A percentile compares a stretch with the other conserved stretches of the same genome.
Evolutionary conservation across 2,329 filamentous ascomycete species (phyloP).

Genomic region (Aureobasidium sp.): DNA sequence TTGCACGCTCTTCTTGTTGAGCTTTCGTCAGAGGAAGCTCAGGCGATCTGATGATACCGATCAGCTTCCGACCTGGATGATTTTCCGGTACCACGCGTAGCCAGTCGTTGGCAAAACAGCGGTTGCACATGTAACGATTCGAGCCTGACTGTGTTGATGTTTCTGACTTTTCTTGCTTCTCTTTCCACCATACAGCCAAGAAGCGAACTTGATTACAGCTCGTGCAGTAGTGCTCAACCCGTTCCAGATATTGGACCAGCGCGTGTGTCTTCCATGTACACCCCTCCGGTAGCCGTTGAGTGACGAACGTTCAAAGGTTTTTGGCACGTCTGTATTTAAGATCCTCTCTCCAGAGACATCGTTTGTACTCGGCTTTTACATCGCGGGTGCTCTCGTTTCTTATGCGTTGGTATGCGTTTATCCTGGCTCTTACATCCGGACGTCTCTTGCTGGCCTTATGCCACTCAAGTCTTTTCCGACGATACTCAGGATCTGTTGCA

Average conservation of each 20-base stretch:
- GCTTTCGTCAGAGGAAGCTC: not conserved
- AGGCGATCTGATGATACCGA: not conserved
- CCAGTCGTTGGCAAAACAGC: not conserved
- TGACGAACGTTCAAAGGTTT: not conserved
- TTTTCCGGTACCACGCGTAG: not conserved
- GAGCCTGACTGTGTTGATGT: not conserved
- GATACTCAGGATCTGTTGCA: not conserved
- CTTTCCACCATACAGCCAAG: not conserved
- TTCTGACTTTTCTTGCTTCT: not conserved
- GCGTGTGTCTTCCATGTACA: not conserved
- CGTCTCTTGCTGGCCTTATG: too few relatives aligned
- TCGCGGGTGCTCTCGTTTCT: not conserved
- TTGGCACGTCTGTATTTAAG: not conserved
- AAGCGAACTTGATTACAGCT: not conserved
- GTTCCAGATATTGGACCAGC: not conserved
- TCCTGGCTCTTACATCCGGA: not conserved
- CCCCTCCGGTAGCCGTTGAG: too few relatives aligned
- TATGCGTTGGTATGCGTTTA: not conserved
- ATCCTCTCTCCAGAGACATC: not conserved
- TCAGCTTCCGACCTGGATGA: not conserved
- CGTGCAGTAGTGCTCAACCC: not conserved
- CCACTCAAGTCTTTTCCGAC: not conserved
- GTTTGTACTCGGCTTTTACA: too few relatives aligned
- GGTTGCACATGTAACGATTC: not conserved
- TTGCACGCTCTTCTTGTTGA: not conserved